Evolutionary conservation across 768 basidiomycete genomes (phyloP).

Genomic region (Lactarius vividus): DNA sequence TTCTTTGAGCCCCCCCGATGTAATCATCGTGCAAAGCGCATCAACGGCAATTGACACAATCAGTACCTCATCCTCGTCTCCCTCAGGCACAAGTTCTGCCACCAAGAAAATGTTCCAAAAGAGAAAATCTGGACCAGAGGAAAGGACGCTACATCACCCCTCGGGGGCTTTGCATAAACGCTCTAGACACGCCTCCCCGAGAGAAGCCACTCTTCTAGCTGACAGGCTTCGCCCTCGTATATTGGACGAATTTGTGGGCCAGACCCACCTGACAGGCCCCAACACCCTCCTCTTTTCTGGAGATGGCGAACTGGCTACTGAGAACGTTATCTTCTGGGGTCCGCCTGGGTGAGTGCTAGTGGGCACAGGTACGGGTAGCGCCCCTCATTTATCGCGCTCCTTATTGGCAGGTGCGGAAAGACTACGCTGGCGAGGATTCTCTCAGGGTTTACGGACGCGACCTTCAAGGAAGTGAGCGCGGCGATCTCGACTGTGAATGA

Average conservation of each 20-base stretch:
- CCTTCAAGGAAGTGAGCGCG: conserved; percentile 78
- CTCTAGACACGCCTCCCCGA: not conserved
- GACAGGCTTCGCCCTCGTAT: conserved; percentile 66
- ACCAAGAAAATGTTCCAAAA: not conserved
- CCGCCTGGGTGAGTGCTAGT: conserved; percentile 55
- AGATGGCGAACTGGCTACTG: conserved; percentile 49
- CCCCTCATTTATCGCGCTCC: conserved; percentile 10
- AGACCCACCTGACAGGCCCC: conserved; percentile 56
- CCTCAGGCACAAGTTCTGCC: too few species aligned
- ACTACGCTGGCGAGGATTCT: conserved; percentile 75
- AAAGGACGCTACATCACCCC: not conserved
- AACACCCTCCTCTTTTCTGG: conserved; percentile 55
- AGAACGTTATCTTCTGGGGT: conserved; percentile 71
- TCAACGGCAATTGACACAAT: too few species aligned
- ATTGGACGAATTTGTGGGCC: conserved; percentile 70
- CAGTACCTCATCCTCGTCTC: too few species aligned
- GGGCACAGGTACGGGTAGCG: not conserved
- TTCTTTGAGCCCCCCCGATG: too few species aligned
- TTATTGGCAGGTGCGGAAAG: conserved; percentile 55
- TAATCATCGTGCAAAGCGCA: not conserved
- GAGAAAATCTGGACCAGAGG: not conserved
- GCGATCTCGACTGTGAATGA: conserved; percentile 67
- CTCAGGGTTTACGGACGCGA: conserved; percentile 53
- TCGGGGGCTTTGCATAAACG: not conserved
- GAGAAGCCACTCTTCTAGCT: conserved; percentile 53